Conservation (phyloP, 2,329 filamentous ascomycete species). For the Microdochium trichocladiopsis region DNA sequence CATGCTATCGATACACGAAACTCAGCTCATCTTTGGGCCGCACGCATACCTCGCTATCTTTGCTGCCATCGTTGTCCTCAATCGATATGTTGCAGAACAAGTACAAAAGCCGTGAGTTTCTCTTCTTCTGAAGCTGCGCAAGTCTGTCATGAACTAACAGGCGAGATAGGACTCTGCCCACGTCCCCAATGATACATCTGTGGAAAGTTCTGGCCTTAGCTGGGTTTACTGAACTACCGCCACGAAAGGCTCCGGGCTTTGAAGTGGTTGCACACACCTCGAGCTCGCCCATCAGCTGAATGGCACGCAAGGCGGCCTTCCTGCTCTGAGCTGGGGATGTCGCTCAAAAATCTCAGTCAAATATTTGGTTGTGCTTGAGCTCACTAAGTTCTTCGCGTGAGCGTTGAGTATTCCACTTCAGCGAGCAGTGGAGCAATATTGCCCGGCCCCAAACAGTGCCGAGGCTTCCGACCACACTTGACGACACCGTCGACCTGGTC, state of each 20-base stretch:
- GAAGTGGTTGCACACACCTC: neutral
- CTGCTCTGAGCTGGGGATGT: too few relatives aligned
- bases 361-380: too few relatives aligned
- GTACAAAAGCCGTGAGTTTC: neutral
- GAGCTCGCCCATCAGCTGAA: too few relatives aligned
- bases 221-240: neutral
- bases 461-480: too few relatives aligned
- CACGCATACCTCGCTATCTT: neutral
- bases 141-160: neutral
- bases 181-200: neutral
- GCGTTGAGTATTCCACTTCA: too few relatives aligned
- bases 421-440: too few relatives aligned
- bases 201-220: neutral
- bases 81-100: neutral
- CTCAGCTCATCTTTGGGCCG: neutral
- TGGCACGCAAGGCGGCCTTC: too few relatives aligned
- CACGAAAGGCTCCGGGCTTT: neutral
- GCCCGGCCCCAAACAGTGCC: too few relatives aligned
- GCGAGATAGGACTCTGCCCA: neutral
- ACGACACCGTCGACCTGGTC: too few relatives aligned
- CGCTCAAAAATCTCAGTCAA: too few relatives aligned
- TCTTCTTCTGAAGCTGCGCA: too few relatives aligned
- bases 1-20: neutral
- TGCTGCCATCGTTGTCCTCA: neutral
- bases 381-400: too few relatives aligned